Base-by-base conservation (phyloP, 495 filamentous ascomycete species). In the Penicillium arizonense region DNA sequence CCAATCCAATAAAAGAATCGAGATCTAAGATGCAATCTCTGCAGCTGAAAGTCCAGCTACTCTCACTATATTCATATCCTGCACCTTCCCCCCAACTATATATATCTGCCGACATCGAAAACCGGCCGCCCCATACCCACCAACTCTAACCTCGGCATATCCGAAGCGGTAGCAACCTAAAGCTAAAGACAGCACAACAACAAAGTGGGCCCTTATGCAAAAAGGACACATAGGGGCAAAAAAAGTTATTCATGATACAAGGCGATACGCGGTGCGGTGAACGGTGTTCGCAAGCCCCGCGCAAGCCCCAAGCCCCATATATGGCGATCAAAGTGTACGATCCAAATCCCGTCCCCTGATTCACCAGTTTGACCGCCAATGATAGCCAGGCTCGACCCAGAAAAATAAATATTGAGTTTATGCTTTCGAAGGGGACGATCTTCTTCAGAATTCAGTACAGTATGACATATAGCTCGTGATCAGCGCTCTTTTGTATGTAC, bases 101-200 rank as follows among this genome's bases (percentile, higher is more conserved):
- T 24, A 24, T 24, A 24, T 6, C 23, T 6, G 23, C 23, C 28
- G 6, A 7, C 28, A 7, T 2, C 28, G 28, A 30, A 30, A 30
- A 5, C 28, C 28, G 28, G 1, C 23, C 3, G 23, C 8, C 8
- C 28, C 28, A 30, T 30, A 30, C 6, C 28, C 28, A 43, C 13
- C 13, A 43, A 43, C 18, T 33, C 10, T 16, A 47, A n/a, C 23
- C 24, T 50, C 47, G 47, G 47, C 47, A n/a, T 32, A 32, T 26
- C 47, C 37, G 47, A 50, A 24, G 36, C 26, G 35, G 13, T 34
- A 42, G 20, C 45, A 30, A 30, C 28, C 28, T 30, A 30, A 30
- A 30, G 28, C 28, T 30, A 24, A 24, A 4, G 23, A 4, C 5
- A 4, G 28, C 2, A 5, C 5, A 8, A 5, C 2, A 30, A 9